Evolutionary conservation across 345 rosid species (phyloP).

Genomic region (Acer negundo): DNA sequence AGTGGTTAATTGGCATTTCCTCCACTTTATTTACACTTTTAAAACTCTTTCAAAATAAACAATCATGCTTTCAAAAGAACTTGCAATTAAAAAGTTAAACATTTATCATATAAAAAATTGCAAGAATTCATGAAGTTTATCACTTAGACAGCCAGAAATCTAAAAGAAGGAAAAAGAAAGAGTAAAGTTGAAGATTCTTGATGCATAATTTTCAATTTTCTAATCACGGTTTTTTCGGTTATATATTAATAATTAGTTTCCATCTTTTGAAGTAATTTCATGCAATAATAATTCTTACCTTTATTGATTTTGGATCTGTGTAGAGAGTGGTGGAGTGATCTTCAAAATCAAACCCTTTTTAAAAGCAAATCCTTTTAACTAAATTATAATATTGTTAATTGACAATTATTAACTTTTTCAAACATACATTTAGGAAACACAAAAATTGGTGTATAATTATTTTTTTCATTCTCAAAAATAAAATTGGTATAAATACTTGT

Average conservation of each 20-base stretch:
- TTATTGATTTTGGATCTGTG: constrained; percentile 3
- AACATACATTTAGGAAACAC: not conserved
- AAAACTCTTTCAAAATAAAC: not conserved
- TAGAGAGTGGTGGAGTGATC: not conserved
- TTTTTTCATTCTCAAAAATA: no score
- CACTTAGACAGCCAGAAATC: not conserved
- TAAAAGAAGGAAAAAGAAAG: not conserved
- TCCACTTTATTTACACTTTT: not conserved
- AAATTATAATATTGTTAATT: no score
- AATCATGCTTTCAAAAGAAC: constrained; percentile 4
- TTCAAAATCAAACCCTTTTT: not conserved
- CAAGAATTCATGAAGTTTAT: not conserved
- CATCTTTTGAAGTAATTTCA: not conserved
- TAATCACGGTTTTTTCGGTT: not conserved
- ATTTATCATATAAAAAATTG: not conserved
- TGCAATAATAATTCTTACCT: not conserved
- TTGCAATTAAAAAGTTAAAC: not conserved
- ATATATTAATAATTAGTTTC: not conserved
- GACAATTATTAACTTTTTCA: not conserved
- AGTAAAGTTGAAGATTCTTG: constrained; percentile 13
- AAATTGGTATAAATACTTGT: no score
- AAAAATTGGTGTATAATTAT: not conserved
- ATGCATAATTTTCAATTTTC: not conserved
- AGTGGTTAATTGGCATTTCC: not conserved
- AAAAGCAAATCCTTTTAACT: not conserved